Percentiles rank a stretch among this genome's conserved stretches.
Evolutionary conservation across 352 stramenopile genomes (phyloP).

Genomic region (Globisporangium recalcitrans): DNA sequence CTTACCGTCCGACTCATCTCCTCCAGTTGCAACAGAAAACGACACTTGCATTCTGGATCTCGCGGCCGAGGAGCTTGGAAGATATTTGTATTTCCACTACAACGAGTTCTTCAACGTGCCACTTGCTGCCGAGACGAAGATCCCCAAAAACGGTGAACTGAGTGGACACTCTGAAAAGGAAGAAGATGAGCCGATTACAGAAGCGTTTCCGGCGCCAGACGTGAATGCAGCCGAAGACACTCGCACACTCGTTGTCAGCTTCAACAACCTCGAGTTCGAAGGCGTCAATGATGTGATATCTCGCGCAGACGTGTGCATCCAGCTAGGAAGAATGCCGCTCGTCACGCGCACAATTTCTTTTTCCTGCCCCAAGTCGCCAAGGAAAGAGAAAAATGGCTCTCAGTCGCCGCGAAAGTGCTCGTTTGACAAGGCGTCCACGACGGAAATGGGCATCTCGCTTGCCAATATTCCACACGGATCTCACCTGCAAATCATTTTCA

Average conservation of each 20-base stretch:
- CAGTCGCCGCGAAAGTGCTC: constrained; percentile 9
- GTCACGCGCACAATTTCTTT: constrained; percentile 15
- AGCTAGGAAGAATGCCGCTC: constrained; percentile 27
- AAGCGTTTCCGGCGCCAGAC: constrained; percentile 21
- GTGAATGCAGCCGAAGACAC: constrained; percentile 10
- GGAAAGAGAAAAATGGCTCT: constrained; percentile 18
- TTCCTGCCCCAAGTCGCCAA: constrained; percentile 11
- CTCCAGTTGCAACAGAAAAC: constrained; percentile 33
- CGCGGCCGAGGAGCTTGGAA: constrained; percentile 51
- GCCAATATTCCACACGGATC: constrained; percentile 73
- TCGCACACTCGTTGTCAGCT: constrained; percentile 17
- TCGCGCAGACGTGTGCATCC: constrained; percentile 21
- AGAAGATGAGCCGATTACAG: neutral
- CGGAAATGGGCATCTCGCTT: constrained; percentile 29
- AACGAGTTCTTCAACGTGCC: constrained; percentile 52
- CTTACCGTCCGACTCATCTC: neutral
- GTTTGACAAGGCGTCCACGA: constrained; percentile 5
- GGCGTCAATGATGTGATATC: constrained; percentile 12
- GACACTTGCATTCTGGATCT: constrained; percentile 67
- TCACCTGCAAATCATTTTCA: constrained; percentile 58
- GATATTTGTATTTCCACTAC: constrained; percentile 78
- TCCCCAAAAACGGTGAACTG: neutral
- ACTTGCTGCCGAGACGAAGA: constrained; percentile 2
- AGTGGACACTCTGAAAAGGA: neutral
- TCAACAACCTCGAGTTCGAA: constrained; percentile 12